Evolutionary conservation across 73 alveolate genomes (phyloP).

Genomic region (Paramecium sexaurelia): DNA sequence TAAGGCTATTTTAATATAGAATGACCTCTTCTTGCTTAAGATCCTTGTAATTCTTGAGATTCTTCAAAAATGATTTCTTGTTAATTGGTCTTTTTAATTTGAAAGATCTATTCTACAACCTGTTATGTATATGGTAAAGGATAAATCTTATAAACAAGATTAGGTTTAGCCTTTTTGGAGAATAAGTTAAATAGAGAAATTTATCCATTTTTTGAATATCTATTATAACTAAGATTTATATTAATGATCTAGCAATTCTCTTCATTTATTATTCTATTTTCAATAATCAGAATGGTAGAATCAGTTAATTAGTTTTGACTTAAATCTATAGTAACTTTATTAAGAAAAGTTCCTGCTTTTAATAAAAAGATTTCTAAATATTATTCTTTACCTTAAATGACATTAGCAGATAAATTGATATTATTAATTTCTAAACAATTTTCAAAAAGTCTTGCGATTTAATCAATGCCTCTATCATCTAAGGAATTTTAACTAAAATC

Average conservation of each 20-base stretch:
- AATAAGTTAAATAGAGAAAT: neutral
- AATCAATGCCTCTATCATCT: conserved; percentile 31
- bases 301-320: neutral
- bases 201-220: neutral
- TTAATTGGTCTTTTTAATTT: neutral
- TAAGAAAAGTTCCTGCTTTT: neutral
- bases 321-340: neutral
- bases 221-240: neutral
- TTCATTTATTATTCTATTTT: neutral
- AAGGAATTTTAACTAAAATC: neutral
- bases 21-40: neutral
- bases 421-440: neutral
- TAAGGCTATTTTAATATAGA: neutral
- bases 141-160: neutral
- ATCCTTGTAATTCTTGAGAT: neutral
- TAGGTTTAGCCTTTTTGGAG: neutral
- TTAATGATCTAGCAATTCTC: neutral
- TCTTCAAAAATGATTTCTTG: neutral
- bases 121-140: neutral
- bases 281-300: neutral
- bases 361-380: neutral
- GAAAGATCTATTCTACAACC: neutral
- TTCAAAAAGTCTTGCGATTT: neutral
- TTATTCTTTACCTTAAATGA: neutral
- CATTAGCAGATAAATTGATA: neutral